A percentile compares a stretch with the other conserved stretches of the same genome.
phyloP scores from a whole-genome alignment of 805 yeast species.

The Isabelozyma heimii region DNA sequence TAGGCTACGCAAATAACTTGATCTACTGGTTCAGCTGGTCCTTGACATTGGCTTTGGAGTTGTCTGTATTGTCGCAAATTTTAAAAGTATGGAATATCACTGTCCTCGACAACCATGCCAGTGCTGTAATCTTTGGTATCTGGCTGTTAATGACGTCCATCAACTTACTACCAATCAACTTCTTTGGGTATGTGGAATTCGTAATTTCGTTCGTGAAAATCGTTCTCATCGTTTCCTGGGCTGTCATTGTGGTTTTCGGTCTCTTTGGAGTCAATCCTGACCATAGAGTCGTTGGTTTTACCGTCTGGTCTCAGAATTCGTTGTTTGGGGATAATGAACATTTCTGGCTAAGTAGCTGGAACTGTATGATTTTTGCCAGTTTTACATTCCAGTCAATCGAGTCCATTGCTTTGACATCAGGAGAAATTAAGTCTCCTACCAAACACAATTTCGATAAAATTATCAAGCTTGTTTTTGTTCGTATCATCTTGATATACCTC shows the following conservation, averaged over 20 bases:
- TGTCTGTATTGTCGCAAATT: constrained; percentile 9
- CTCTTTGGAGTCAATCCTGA: not conserved
- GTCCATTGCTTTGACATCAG: constrained; percentile 65
- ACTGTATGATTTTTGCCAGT: constrained; percentile 41
- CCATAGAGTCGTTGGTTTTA: not conserved
- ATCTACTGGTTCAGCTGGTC: constrained; percentile 25
- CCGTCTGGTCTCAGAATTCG: not conserved
- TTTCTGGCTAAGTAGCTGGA: not conserved
- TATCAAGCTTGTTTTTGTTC: constrained; percentile 15
- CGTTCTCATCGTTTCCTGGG: constrained; percentile 16
- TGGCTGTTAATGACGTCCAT: constrained; percentile 14
- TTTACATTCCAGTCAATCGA: constrained; percentile 77
- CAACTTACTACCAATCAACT: constrained; percentile 18
- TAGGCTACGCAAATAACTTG: constrained; percentile 16
- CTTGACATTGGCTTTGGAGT: constrained; percentile 20
- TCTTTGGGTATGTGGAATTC: constrained; percentile 18
- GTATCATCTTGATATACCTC: constrained; percentile 62
- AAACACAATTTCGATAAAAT: constrained; percentile 49
- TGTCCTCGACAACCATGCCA: constrained; percentile 1
- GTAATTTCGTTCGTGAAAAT: constrained; percentile 16
- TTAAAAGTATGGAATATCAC: not conserved
- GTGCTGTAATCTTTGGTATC: constrained; percentile 2
- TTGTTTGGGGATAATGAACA: not conserved
- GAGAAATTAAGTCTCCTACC: constrained; percentile 63
- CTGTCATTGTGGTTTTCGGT: constrained; percentile 2